Evolutionary conservation across 306 rosid genomes (phyloP), one percentile per base, ranked within the genome.

Genomic region (Dalbergia cochinchinensis): DNA sequence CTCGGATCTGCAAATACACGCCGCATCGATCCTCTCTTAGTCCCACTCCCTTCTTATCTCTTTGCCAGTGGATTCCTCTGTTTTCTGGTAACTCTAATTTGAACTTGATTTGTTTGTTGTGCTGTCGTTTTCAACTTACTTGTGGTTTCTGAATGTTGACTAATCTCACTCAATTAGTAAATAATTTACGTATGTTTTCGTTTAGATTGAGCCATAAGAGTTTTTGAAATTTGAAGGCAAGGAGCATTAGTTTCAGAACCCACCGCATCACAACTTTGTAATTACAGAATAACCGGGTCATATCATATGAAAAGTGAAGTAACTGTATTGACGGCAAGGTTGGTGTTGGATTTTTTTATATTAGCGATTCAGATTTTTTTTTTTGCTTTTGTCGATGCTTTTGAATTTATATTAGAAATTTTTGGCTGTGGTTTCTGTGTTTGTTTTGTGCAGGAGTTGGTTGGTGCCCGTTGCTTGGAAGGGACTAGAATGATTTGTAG

Each of bases 401-500:
- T 11, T 20, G 22, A 26, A 51, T 42, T 60, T 11, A 69, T 35
- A 73, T 57, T 54, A 2, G 7, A 0, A 59, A 57, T 31, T 64
- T 61, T 34, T 63, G 22, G 66, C 33, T 79, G 69, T 59, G 11
- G 11, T 61, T 37, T 55, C 65, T 63, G 59, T 82, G 68, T 3
- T 63, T 45, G 12, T 50, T 79, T 71, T 68, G 8, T 82, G 18
- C 84, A 82, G 85, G 59, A 62, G 78, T 64, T 85, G 65, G 76
- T 77, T 76, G 53, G 57, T 71, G 85, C 74, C 73, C 73, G 69
- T 72, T 78, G 68, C 74, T 73, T 82, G 26, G 26, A 86, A 54
- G 71, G 71, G 81, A 80, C 60, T 82, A 88, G 85, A 87, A 91
- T 93, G 98, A 88, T 91, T 81, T 82, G 89, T 92, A 87, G 71